Percentiles rank a stretch among this genome's conserved stretches.
phyloP scores from a whole-genome alignment of 306 rosid species.

The Castanospermum australe region DNA sequence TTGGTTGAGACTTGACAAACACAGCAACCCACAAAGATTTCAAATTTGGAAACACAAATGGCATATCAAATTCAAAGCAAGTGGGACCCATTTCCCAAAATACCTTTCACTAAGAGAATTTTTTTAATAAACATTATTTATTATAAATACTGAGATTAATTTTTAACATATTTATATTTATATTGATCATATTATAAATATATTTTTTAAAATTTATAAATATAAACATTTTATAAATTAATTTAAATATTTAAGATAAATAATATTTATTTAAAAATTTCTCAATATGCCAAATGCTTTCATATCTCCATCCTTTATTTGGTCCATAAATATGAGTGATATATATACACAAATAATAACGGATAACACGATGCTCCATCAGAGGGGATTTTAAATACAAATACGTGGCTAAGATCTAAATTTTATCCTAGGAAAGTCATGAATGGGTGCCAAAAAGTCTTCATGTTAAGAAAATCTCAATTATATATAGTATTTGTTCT shows the following conservation, averaged over 20 bases:
- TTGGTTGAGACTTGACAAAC: constrained; percentile 19
- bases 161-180: no score
- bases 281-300: neutral
- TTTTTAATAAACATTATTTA: no score
- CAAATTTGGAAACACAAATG: constrained; percentile 24
- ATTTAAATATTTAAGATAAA: no score
- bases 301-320: neutral
- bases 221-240: no score
- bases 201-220: no score
- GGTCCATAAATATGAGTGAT: neutral
- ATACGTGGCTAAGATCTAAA: neutral
- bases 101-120: neutral
- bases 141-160: no score
- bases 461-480: neutral
- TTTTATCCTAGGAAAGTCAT: no score
- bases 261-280: no score
- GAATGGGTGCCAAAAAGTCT: neutral
- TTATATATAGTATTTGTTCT: neutral
- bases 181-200: no score
- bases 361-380: neutral
- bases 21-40: neutral
- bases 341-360: no score
- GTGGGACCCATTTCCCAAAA: constrained; percentile 17
- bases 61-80: neutral
- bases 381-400: neutral